Evolutionary conservation across 2,329 filamentous ascomycete genomes (phyloP).

Genomic region (Plectosphaerella sp.): DNA sequence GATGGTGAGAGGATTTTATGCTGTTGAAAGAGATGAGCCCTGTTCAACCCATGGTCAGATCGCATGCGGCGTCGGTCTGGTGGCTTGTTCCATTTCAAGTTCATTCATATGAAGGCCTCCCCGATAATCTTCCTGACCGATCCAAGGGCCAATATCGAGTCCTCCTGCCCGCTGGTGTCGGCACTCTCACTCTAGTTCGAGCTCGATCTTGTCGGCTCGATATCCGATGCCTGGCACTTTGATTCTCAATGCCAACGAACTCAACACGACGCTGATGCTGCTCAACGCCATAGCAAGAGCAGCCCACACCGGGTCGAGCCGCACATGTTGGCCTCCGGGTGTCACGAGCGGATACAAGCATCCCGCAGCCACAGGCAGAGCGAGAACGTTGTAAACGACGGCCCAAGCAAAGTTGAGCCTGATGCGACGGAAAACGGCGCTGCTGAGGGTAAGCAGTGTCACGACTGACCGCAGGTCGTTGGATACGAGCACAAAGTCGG

Average conservation of each 20-base stretch:
- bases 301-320: constrained; percentile 79
- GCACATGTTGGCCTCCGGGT: constrained; percentile 47
- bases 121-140: not conserved
- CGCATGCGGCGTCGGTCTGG: too few species aligned
- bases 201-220: constrained; percentile 21
- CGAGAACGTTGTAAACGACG: constrained; percentile 72
- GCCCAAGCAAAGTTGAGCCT: constrained; percentile 87
- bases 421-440: constrained; percentile 70
- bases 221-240: constrained; percentile 39
- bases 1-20: too few species aligned
- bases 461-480: constrained; percentile 66
- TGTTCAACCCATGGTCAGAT: too few species aligned
- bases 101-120: not conserved
- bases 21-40: too few species aligned
- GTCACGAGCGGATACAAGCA: constrained; percentile 60
- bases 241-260: constrained; percentile 68
- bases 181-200: constrained; percentile 1
- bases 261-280: constrained; percentile 82
- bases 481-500: constrained; percentile 77
- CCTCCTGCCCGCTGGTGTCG: not conserved
- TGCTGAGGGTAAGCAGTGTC: constrained; percentile 67
- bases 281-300: constrained; percentile 89
- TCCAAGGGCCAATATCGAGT: not conserved
- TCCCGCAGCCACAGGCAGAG: constrained; percentile 77
- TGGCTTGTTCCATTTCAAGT: too few species aligned